A percentile compares a stretch with the other conserved stretches of the same genome.
Conservation (phyloP, 1,284 basidiomycete species). For the Peniophora sp. region DNA sequence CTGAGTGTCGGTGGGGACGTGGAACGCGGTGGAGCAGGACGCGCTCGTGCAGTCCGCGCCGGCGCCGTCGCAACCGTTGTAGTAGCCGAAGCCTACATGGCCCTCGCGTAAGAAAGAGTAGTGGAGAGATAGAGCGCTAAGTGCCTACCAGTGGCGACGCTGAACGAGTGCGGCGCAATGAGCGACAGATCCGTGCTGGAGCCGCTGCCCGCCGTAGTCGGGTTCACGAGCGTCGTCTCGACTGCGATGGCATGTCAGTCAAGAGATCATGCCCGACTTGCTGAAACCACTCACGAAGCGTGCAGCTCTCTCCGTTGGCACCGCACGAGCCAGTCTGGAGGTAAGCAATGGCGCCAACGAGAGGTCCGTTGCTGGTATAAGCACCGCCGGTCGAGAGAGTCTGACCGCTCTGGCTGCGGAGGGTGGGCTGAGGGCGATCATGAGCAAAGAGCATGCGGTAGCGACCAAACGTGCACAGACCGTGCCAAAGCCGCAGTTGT, state of each 20-base stretch:
- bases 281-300: too few species aligned
- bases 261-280: too few species aligned
- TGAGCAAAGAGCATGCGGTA: too few species aligned
- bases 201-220: conserved; percentile 10
- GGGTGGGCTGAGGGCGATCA: neutral
- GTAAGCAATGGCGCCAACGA: neutral
- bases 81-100: conserved; percentile 14
- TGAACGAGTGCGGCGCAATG: conserved; percentile 18
- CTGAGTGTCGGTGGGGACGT: conserved; percentile 17
- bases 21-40: conserved; percentile 10
- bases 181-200: conserved; percentile 18
- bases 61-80: conserved; percentile 7
- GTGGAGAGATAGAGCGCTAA: too few species aligned
- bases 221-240: conserved; percentile 16
- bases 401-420: neutral
- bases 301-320: conserved; percentile 14
- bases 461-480: neutral
- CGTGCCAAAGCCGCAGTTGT: neutral
- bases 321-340: conserved; percentile 8
- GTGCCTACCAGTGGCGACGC: too few species aligned
- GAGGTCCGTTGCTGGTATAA: neutral
- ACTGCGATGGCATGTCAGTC: conserved; percentile 4
- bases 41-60: conserved; percentile 4
- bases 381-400: conserved; percentile 1
- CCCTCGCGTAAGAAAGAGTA: too few species aligned